phyloP scores from a whole-genome alignment of 805 yeast species.

The Starmerella floricola region DNA sequence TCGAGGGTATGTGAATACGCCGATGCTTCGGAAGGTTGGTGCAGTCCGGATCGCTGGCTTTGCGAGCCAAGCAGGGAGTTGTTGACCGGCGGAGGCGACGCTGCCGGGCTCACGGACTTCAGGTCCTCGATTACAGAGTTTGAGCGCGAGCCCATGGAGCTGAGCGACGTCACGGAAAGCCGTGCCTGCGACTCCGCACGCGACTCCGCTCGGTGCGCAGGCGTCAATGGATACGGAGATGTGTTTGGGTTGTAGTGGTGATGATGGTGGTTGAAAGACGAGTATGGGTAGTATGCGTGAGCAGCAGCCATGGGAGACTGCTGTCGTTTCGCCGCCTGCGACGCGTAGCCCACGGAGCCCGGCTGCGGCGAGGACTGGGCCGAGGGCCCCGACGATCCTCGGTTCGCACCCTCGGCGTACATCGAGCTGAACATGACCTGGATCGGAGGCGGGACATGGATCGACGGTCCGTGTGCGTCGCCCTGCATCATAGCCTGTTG shows the following conservation, averaged over 20 bases:
- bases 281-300: neutral
- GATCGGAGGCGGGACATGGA: slow-evolving; percentile 18
- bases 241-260: neutral
- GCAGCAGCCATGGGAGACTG: neutral
- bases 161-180: slow-evolving; percentile 8
- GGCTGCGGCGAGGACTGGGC: slow-evolving; percentile 2
- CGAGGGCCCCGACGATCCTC: neutral
- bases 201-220: slow-evolving; percentile 12
- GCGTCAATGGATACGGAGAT: slow-evolving; percentile 11
- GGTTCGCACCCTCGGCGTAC: slow-evolving; percentile 16
- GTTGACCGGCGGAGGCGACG: slow-evolving; percentile 9
- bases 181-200: slow-evolving; percentile 10
- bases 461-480: slow-evolving; percentile 1
- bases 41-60: too few relatives aligned
- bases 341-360: neutral
- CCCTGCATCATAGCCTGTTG: neutral
- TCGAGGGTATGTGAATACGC: slow-evolving; percentile 5
- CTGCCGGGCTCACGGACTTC: slow-evolving; percentile 7
- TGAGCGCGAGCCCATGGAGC: slow-evolving; percentile 11
- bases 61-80: neutral
- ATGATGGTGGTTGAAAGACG: slow-evolving; percentile 1
- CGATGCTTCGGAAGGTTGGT: neutral
- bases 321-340: neutral
- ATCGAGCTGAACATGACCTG: slow-evolving; percentile 15
- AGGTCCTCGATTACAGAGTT: slow-evolving; percentile 9